These are phyloP conservation scores for Sclerotinia sclerotiorum DNA, from an alignment of 2,329 filamentous ascomycete genomes.

Conservation along the genomic window DNA sequence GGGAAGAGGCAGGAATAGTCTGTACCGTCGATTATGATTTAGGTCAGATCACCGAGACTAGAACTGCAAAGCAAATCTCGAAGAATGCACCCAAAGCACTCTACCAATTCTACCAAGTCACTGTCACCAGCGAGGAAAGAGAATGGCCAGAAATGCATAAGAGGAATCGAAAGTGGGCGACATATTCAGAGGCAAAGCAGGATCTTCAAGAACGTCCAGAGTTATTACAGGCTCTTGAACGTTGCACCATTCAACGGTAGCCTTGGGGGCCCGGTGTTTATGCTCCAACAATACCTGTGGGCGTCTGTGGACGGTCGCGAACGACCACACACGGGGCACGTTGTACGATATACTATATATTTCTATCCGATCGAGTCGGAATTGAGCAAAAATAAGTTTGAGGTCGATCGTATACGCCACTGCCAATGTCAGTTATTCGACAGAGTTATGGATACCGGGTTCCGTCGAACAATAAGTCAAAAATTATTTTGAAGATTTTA, in stretches of 20 bases:
- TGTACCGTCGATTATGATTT: slow-evolving; percentile 83
- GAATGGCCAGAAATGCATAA: slow-evolving; percentile 96
- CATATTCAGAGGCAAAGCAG: slow-evolving; percentile 76
- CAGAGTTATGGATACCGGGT: slow-evolving; percentile 25
- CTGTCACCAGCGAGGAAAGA: slow-evolving; percentile 79
- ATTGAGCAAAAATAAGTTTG: not conserved
- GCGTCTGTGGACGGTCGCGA: slow-evolving; percentile 26
- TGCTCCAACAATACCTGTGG: slow-evolving; percentile 25
- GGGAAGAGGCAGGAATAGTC: slow-evolving; percentile 95
- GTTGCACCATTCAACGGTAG: slow-evolving; percentile 50
- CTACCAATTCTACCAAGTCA: slow-evolving; percentile 84
- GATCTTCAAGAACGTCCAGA: slow-evolving; percentile 78
- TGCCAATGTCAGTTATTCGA: slow-evolving; percentile 17
- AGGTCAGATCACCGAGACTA: slow-evolving; percentile 80
- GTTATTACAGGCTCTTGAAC: slow-evolving; percentile 81
- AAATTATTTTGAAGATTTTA: slow-evolving; percentile 23
- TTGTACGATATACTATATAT: slow-evolving; percentile 13
- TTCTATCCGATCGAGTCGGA: slow-evolving; percentile 1
- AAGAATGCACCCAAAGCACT: slow-evolving; percentile 61
- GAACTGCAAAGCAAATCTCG: slow-evolving; percentile 72
- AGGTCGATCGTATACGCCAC: slow-evolving; percentile 2
- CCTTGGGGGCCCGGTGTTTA: slow-evolving; percentile 43
- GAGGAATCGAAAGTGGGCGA: slow-evolving; percentile 86
- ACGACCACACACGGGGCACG: not conserved
- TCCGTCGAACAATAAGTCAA: slow-evolving; percentile 21